A percentile compares a stretch with the other conserved stretches of the same genome.
phyloP scores from a whole-genome alignment of 2,329 filamentous ascomycete genomes.

The Diaporthe sp. region DNA sequence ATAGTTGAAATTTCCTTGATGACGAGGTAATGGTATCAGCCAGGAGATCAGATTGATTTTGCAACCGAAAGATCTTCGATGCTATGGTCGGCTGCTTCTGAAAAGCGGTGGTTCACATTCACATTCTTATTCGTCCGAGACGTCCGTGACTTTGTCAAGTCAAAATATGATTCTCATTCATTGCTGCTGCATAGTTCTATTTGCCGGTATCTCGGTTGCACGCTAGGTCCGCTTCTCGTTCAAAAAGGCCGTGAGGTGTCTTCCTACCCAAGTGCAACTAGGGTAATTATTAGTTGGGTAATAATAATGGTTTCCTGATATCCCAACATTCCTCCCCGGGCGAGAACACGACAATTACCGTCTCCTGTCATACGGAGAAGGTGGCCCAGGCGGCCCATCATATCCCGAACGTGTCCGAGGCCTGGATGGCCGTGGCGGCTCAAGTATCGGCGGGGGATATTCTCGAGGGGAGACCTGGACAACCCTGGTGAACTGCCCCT shows the following conservation, averaged over 20 bases:
- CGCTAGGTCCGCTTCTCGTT: background rate
- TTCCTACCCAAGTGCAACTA: too few relatives aligned
- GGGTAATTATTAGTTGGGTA: background rate
- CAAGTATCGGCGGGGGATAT: slow-evolving; percentile 19
- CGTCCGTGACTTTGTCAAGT: background rate
- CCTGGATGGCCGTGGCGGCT: slow-evolving; percentile 19
- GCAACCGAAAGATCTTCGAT: background rate
- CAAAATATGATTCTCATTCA: slow-evolving; percentile 25
- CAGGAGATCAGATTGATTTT: slow-evolving; percentile 15
- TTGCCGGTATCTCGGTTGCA: background rate
- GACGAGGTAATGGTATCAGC: slow-evolving; percentile 25
- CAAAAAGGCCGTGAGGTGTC: too few relatives aligned
- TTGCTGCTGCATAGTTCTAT: background rate
- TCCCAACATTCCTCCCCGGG: too few relatives aligned
- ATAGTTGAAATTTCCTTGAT: slow-evolving; percentile 3
- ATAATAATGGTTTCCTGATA: background rate
- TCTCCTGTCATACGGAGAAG: slow-evolving; percentile 28
- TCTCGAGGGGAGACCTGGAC: slow-evolving; percentile 8
- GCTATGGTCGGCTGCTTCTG: slow-evolving; percentile 9
- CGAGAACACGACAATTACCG: background rate
- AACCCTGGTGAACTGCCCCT: slow-evolving; percentile 8
- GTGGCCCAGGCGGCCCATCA: slow-evolving; percentile 9
- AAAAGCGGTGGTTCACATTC: background rate
- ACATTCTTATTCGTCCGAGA: slow-evolving; percentile 11
- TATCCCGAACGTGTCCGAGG: slow-evolving; percentile 33